A percentile compares a stretch with the other conserved stretches of the same genome.
Conservation (phyloP, 2,329 filamentous ascomycete species). For the Lachnellula cervina region DNA sequence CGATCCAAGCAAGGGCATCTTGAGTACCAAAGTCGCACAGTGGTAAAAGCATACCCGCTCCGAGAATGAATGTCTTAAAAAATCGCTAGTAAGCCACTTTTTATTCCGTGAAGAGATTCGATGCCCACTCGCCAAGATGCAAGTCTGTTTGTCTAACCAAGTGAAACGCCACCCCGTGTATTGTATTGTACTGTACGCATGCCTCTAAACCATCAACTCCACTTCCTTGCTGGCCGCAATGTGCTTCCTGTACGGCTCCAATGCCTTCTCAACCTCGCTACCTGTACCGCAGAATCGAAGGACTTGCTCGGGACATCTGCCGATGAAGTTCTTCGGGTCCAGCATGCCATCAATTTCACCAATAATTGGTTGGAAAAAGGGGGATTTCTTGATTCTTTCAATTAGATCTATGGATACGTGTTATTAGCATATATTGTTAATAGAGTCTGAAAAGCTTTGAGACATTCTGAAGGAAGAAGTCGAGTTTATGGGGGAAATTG, state of each 20-base stretch:
- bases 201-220: constrained; percentile 19
- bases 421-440: background rate
- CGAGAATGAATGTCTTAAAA: no score
- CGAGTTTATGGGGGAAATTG: background rate
- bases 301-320: constrained; percentile 49
- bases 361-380: constrained; percentile 72
- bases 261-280: constrained; percentile 42
- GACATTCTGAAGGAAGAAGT: background rate
- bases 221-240: constrained; percentile 23
- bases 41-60: no score
- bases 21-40: no score
- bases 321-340: constrained; percentile 56
- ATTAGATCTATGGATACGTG: constrained; percentile 52
- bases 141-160: background rate
- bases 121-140: no score
- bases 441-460: no score
- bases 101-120: no score
- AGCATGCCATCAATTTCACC: constrained; percentile 64
- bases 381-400: constrained; percentile 64
- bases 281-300: constrained; percentile 43
- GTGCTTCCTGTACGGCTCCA: constrained; percentile 41
- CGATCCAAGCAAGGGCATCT: no score
- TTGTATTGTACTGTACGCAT: background rate
- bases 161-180: no score
- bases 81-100: no score